Base-by-base conservation (phyloP, 805 yeast species). In the Metschnikowia similis region DNA sequence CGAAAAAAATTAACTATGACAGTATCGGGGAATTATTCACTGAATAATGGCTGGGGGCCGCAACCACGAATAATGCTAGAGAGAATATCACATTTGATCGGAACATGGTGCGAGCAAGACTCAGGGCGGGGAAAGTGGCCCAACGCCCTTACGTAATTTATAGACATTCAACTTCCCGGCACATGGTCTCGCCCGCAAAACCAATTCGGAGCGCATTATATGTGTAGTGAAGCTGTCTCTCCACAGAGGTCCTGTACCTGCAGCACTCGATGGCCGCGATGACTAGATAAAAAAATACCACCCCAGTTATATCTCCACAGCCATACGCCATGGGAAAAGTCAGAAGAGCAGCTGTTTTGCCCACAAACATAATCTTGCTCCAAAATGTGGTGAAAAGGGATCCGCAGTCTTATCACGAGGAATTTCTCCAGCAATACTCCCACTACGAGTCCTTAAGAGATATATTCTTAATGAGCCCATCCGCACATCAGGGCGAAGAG, bases 371-470 rank as follows among this genome's bases (percentile, higher is more conserved):
- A 64, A 91, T 95, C 35, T 73, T 92, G 54, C 71, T 94, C 52
- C 99, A 94, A 71, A 94, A 94, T 66, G 76, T 94, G 56, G 96
- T 94, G 8, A 85, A 91, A 59, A 79, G 97, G 60, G 99, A 94
- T 66, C 97, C 99, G 2, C 87, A 81, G 59, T 91, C 98, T 0
- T 94, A 94, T 66, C 82, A 83, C 52, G 99, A 94, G 68, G 99
- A 94, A 67, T 94, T 94, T 67, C 67, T 86, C 36, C 94, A 90
- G 60, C 99, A 94, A 65, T 89, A 85, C 65, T 81, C 94, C 47
- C 98, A 94, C 66, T 94, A 94, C 68, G 90, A 86, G 64, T 87
- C 98, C 2, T 71, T 90, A 51, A 76, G 96, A 66, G 98, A 92
- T 61, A 87, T 94, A 51, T 89, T 87, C 62, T 72, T 89, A 66